phyloP scores from a whole-genome alignment of 2,329 filamentous ascomycete species.

The Claviceps quebecensis region DNA sequence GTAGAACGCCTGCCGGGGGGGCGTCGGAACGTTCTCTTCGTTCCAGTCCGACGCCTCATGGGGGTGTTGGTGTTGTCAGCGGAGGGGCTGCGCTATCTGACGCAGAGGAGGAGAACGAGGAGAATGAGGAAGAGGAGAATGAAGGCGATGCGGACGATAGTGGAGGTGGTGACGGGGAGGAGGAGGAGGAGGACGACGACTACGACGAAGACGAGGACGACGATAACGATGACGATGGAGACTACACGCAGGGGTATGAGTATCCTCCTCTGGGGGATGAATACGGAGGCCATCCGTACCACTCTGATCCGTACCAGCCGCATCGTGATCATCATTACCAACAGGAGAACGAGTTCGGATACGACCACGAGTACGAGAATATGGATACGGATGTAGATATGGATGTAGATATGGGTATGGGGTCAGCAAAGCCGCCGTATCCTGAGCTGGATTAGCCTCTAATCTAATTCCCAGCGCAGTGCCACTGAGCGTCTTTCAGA shows the following conservation, averaged over 20 bases:
- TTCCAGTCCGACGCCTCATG: slow-evolving; percentile 5
- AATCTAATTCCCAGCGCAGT: too few relatives aligned
- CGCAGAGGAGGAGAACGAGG: slow-evolving; percentile 8
- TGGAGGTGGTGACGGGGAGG: slow-evolving; percentile 10
- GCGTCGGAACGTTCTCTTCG: slow-evolving; percentile 7
- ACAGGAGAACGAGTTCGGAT: slow-evolving; percentile 5
- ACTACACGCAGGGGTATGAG: slow-evolving; percentile 14
- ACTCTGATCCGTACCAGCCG: background rate
- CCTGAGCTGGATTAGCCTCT: slow-evolving; percentile 9
- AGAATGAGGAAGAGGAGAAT: slow-evolving; percentile 9
- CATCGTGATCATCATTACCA: slow-evolving; percentile 3
- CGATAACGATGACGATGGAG: slow-evolving; percentile 10
- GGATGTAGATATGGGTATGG: background rate
- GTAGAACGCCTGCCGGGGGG: slow-evolving; percentile 8
- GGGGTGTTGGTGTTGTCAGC: slow-evolving; percentile 4
- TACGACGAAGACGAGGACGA: too few relatives aligned
- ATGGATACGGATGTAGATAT: background rate
- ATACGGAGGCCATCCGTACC: background rate
- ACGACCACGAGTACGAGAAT: slow-evolving; percentile 5
- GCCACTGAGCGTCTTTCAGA: too few relatives aligned
- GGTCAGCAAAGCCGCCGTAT: slow-evolving; percentile 5
- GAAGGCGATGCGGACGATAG: slow-evolving; percentile 13
- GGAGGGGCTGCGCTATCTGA: slow-evolving; percentile 2
- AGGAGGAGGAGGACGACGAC: slow-evolving; percentile 15
- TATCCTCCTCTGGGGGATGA: slow-evolving; percentile 1